Percentiles rank a stretch among this genome's conserved stretches.
phyloP scores from a whole-genome alignment of 176 grass and related monocot species.

The Oryza punctata region DNA sequence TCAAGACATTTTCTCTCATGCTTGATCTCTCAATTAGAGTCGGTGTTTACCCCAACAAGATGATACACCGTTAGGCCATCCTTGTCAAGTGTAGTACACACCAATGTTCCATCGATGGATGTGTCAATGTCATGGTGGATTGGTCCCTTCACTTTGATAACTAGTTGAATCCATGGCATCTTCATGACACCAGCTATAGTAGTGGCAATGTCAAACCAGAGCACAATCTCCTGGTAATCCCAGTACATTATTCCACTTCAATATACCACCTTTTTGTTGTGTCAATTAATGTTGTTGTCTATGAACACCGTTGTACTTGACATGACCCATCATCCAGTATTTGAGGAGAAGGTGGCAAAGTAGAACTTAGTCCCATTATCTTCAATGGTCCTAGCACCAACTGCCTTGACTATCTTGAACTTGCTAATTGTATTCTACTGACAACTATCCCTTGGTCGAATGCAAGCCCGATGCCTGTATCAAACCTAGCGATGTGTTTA shows the following conservation, averaged over 20 bases:
- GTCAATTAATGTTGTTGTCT: not conserved
- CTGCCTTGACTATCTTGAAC: not conserved
- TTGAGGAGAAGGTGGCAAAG: not conserved
- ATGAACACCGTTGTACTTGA: not conserved
- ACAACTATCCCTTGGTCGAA: slow-evolving; percentile 1
- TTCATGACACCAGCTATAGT: not conserved
- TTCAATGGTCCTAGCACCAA: too few relatives aligned
- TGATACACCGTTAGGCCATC: not conserved
- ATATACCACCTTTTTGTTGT: not conserved
- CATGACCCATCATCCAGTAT: not conserved
- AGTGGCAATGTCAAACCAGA: slow-evolving; percentile 4
- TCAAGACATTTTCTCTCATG: not conserved
- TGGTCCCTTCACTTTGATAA: not conserved
- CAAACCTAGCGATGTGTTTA: not conserved
- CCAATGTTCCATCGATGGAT: not conserved
- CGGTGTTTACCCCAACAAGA: not conserved
- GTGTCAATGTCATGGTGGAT: not conserved
- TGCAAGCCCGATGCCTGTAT: not conserved
- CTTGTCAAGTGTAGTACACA: not conserved
- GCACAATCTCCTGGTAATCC: not conserved
- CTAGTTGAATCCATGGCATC: not conserved
- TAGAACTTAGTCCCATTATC: not conserved
- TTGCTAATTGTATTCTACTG: not conserved
- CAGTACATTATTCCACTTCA: not conserved
- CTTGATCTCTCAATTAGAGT: not conserved